Percentiles rank a stretch among this genome's conserved stretches.
Conservation (phyloP, 2,329 filamentous ascomycete species). For the Trichoderma semiorbis region DNA sequence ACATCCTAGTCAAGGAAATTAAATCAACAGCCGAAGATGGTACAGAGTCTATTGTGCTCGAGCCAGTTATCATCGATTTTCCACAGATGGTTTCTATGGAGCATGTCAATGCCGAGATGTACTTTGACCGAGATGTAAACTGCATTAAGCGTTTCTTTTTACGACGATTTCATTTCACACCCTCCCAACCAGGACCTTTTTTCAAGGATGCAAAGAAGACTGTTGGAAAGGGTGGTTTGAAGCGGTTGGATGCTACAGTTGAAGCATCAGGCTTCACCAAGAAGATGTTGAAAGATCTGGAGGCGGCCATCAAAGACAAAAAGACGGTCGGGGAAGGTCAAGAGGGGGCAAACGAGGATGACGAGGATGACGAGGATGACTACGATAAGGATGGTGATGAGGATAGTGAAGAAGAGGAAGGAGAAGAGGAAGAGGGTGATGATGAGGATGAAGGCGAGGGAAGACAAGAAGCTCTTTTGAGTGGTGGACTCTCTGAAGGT, state of each 20-base stretch:
- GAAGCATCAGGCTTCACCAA: conserved; percentile 93
- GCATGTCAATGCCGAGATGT: conserved; percentile 90
- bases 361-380: conserved; percentile 31
- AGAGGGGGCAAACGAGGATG: conserved; percentile 27
- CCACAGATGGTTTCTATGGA: conserved; percentile 97
- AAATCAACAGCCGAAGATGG: conserved; percentile 39
- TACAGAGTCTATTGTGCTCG: conserved; percentile 49
- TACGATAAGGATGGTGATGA: conserved; percentile 29
- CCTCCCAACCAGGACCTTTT: conserved; percentile 77
- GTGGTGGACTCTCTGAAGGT: background rate
- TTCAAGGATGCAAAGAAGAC: conserved; percentile 80
- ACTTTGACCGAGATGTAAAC: conserved; percentile 93
- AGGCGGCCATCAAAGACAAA: conserved; percentile 82
- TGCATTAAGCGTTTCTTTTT: conserved; percentile 95
- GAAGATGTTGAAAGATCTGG: conserved; percentile 94
- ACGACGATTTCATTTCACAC: conserved; percentile 81
- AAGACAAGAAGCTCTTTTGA: background rate
- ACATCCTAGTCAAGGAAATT: conserved; percentile 86
- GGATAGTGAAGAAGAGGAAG: conserved; percentile 27
- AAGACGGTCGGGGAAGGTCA: conserved; percentile 45
- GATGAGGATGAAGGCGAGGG: conserved; percentile 9
- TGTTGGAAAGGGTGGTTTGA: conserved; percentile 60
- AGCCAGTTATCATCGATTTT: conserved; percentile 91
- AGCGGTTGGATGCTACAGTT: conserved; percentile 78
- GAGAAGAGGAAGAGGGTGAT: conserved; percentile 20